Evolutionary conservation across 23 red algal species (phyloP).

Genomic region (Cyanidioschyzon merolae): DNA sequence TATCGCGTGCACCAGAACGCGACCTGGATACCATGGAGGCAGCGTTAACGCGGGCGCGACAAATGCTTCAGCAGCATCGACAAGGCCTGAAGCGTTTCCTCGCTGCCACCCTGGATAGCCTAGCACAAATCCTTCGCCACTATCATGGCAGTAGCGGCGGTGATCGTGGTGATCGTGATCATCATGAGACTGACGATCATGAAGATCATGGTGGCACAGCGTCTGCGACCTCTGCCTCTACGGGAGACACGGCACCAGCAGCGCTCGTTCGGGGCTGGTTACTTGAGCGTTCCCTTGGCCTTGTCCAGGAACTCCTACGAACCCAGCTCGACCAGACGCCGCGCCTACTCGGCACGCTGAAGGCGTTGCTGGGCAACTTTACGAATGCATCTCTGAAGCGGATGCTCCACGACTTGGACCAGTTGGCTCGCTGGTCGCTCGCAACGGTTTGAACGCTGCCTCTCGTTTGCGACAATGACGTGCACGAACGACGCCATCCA

Average conservation of each 20-base stretch:
- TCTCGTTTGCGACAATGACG: no score
- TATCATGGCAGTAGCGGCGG: no score
- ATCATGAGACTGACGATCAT: no score
- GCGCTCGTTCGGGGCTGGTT: neutral
- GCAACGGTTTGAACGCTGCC: neutral
- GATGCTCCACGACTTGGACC: neutral
- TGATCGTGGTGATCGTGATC: no score
- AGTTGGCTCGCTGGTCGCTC: neutral
- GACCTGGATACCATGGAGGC: neutral
- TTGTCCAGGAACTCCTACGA: conserved; percentile 2
- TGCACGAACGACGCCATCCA: no score
- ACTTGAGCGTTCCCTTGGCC: neutral
- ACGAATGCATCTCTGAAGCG: neutral
- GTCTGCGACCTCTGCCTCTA: neutral
- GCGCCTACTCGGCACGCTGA: neutral
- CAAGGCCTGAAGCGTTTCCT: conserved; percentile 9
- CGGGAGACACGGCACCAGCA: neutral
- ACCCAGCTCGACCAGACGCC: neutral
- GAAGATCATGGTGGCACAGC: no score
- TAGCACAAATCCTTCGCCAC: neutral
- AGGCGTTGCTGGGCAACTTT: neutral
- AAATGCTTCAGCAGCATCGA: conserved; percentile 5
- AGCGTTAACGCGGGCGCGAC: neutral
- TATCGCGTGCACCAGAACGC: neutral
- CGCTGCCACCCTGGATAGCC: neutral